A percentile compares a stretch with the other conserved stretches of the same genome.
Conservation (phyloP, 345 rosid genomes). For the Eucalyptus curtisii region DNA sequence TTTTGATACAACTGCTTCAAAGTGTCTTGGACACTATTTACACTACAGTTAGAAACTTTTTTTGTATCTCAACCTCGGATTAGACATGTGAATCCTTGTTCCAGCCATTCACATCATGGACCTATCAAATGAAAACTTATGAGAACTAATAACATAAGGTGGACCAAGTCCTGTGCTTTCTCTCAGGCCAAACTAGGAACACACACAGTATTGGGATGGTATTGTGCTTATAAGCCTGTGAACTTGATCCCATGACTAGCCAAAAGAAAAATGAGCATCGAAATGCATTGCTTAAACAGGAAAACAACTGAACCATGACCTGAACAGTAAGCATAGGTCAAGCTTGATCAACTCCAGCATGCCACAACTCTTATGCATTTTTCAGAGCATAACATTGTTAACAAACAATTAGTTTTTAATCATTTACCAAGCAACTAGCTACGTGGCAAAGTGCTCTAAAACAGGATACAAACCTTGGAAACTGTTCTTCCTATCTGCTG, state of each 20-base stretch:
- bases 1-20: not conserved
- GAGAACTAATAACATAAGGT: not conserved
- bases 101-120: not conserved
- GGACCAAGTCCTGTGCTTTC: not conserved
- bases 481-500: conserved; percentile 83
- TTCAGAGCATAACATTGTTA: not conserved
- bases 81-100: not conserved
- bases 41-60: not conserved
- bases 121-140: not conserved
- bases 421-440: not conserved
- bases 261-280: not conserved
- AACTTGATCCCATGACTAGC: not conserved
- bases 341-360: not conserved
- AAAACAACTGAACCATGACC: not conserved
- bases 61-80: not conserved
- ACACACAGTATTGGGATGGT: not conserved
- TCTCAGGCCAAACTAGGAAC: not conserved
- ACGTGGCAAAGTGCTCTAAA: not conserved
- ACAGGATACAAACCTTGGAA: conserved; percentile 50
- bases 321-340: not conserved
- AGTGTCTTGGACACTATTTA: not conserved
- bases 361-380: not conserved
- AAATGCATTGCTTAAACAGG: not conserved
- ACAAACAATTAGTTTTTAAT: not conserved
- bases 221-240: not conserved